Evolutionary conservation across 495 filamentous ascomycete genomes (phyloP).

Genomic region (Rusavskia elegans): DNA sequence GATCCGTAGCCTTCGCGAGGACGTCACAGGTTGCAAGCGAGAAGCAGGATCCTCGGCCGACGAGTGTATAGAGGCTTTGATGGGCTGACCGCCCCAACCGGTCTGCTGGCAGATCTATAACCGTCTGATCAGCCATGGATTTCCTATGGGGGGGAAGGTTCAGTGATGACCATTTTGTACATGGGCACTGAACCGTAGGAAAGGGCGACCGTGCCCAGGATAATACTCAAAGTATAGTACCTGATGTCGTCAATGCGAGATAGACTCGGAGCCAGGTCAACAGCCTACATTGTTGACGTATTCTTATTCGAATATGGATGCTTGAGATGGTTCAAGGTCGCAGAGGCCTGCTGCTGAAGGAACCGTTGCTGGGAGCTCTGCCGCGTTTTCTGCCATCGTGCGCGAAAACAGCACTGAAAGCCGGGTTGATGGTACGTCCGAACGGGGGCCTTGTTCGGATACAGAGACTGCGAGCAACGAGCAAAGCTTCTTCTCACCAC

Average conservation of each 20-base stretch:
- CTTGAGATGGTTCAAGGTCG: too few relatives aligned
- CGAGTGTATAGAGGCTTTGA: conserved; percentile 61
- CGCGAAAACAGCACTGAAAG: background rate
- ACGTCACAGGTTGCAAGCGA: conserved; percentile 64
- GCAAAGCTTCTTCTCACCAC: too few relatives aligned
- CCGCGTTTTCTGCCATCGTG: background rate
- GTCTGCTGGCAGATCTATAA: conserved; percentile 86
- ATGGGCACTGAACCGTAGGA: conserved; percentile 93
- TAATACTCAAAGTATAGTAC: conserved; percentile 71
- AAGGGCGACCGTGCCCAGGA: conserved; percentile 78
- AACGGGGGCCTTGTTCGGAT: too few relatives aligned
- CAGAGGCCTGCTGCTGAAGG: too few relatives aligned
- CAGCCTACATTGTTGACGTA: conserved; percentile 12
- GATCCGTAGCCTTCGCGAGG: conserved; percentile 74
- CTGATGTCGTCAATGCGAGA: conserved; percentile 20
- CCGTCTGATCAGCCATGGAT: background rate
- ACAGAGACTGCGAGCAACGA: too few relatives aligned
- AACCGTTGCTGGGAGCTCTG: background rate
- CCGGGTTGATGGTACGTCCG: background rate
- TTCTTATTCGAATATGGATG: conserved; percentile 8
- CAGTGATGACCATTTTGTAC: conserved; percentile 73
- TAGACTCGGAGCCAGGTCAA: background rate
- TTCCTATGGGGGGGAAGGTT: background rate
- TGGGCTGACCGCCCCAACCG: conserved; percentile 85
- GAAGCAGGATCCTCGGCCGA: conserved; percentile 46